A percentile compares a stretch with the other conserved stretches of the same genome.
phyloP scores from a whole-genome alignment of 148 eudicot species.

The Camellia sinensis region DNA sequence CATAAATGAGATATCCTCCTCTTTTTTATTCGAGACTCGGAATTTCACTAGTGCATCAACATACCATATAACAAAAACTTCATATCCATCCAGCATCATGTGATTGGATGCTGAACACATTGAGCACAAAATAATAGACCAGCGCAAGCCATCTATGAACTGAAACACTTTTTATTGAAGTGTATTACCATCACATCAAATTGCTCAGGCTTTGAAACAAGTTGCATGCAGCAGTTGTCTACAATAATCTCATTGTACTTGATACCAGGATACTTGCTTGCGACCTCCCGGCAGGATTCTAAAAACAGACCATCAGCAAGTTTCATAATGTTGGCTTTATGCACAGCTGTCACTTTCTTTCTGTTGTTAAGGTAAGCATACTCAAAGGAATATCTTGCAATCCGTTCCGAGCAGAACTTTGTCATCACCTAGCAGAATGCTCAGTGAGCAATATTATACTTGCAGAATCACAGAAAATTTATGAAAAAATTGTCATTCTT shows the following conservation, averaged over 20 bases:
- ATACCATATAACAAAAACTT: too few relatives aligned
- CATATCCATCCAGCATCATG: too few relatives aligned
- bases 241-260: conserved; percentile 78
- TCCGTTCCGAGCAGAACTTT: conserved; percentile 85
- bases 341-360: conserved; percentile 88
- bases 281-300: conserved; percentile 84
- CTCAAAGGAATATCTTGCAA: conserved; percentile 85
- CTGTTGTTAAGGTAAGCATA: conserved; percentile 86
- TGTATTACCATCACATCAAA: conserved; percentile 75
- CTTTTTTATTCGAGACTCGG: too few relatives aligned
- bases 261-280: conserved; percentile 67
- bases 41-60: too few relatives aligned
- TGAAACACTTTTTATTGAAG: background rate
- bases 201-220: conserved; percentile 81
- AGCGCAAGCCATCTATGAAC: too few relatives aligned
- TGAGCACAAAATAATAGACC: too few relatives aligned
- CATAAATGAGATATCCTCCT: too few relatives aligned
- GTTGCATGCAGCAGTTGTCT: conserved; percentile 35
- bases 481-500: background rate
- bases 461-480: background rate
- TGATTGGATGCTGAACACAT: too few relatives aligned
- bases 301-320: conserved; percentile 67
- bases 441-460: background rate
- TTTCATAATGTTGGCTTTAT: conserved; percentile 54
- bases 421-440: conserved; percentile 64